Percentiles rank a stretch among this genome's conserved stretches.
Conservation (phyloP, 805 yeast species). For the Monosporozyma aquatica region DNA sequence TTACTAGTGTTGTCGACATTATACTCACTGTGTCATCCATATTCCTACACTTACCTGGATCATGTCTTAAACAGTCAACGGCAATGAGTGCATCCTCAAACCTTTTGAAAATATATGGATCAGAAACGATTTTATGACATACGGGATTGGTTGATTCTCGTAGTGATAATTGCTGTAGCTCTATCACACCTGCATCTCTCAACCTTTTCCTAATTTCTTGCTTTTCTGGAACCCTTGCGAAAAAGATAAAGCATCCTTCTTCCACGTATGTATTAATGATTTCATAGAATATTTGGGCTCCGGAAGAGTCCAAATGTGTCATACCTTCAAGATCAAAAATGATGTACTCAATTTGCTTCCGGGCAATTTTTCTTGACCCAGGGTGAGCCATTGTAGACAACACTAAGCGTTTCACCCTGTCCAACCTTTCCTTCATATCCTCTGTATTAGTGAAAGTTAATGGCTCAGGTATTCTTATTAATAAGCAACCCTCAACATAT, state of each 20-base stretch:
- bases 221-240: constrained; percentile 50
- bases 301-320: constrained; percentile 72
- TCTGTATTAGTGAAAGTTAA: constrained; percentile 79
- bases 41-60: no score
- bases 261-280: constrained; percentile 36
- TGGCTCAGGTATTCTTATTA: constrained; percentile 81
- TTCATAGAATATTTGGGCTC: constrained; percentile 60
- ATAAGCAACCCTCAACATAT: constrained; percentile 59
- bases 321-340: constrained; percentile 75
- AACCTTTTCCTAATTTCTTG: constrained; percentile 42
- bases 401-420: constrained; percentile 67
- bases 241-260: constrained; percentile 47
- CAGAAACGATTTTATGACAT: no score
- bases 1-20: no score
- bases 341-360: constrained; percentile 44
- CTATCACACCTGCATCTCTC: constrained; percentile 44
- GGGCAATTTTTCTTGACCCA: constrained; percentile 45
- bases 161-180: no score
- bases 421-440: constrained; percentile 57
- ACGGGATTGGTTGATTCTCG: no score
- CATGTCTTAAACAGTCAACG: no score
- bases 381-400: constrained; percentile 72
- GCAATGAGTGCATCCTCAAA: no score
- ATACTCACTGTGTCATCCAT: no score
- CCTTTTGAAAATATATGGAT: no score